These are phyloP conservation scores for Durusdinium trenchii DNA, from an alignment of 73 alveolate species.

Conservation along the genomic window DNA sequence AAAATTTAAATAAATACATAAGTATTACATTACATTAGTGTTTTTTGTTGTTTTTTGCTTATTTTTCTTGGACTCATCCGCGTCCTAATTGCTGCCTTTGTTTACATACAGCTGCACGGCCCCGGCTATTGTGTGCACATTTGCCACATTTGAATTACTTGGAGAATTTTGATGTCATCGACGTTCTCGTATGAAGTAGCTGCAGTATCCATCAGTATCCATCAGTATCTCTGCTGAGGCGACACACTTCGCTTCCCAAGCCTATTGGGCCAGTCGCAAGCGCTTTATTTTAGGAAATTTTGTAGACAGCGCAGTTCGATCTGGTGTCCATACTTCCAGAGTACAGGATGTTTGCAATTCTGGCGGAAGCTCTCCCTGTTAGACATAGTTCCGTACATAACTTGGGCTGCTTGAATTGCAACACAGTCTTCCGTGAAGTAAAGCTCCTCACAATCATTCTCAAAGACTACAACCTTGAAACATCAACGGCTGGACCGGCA, in stretches of 20 bases:
- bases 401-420: background rate
- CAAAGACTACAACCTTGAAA: background rate
- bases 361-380: background rate
- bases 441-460: background rate
- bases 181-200: background rate
- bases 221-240: no score
- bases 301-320: background rate
- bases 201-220: no score
- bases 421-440: background rate
- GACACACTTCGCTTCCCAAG: conserved; percentile 48
- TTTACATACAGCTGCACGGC: no score
- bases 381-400: background rate
- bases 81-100: no score
- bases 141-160: no score
- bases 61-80: background rate
- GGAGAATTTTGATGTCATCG: background rate
- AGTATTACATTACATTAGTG: background rate
- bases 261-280: conserved; percentile 62
- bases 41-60: background rate
- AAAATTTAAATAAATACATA: no score
- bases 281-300: conserved; percentile 29
- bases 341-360: background rate
- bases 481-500: background rate
- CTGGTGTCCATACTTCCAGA: conserved; percentile 4
- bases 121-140: no score